Evolutionary conservation across 352 stramenopile species (phyloP), one percentile per base, ranked within the genome.

Genomic region (Pythium biforme): DNA sequence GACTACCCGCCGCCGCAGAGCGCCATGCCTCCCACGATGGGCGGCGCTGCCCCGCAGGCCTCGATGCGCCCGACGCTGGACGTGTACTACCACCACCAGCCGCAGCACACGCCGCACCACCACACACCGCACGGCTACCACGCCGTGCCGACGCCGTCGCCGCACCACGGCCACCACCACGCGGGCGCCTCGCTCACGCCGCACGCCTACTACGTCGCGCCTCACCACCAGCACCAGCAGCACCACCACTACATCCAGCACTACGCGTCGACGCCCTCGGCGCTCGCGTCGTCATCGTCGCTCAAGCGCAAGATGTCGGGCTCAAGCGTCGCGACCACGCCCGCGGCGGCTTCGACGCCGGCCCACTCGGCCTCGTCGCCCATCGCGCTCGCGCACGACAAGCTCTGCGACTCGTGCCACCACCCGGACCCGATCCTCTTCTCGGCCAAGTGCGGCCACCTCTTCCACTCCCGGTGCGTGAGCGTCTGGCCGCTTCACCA

Each of bases 391-490:
- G 40, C 56, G 10, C 66, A 75, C 20, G 73, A 78, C 49, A 76
- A 74, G 59, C 64, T 86, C 37, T 94, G 85, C 58, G 81, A 94
- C 64, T 49, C 90, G 45, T 94, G 85, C 70, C 80, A 90, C 51
- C 81, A 91, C 68, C 77, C 80, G 4, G 85, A 94, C 65, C 83
- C 86, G 66, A 75, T 95, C 52, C 71, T 95, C 39, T 85, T 82
- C 66, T 72, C 79, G 46, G 58, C 82, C 33, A 69, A 71, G n/a
- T 95, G 86, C 57, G 81, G 83, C 48, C 86, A 95, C 58, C 74
- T 75, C n/a, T 95, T 95, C 60, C 86, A 95, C 77, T 93, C 86
- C 62, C 82, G 86, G 26, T 95, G 86, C 43, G 81, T 90, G 25
- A 79, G 90, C 72, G 74, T 86, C 40, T 95, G 84, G 83, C 86